A percentile compares a stretch with the other conserved stretches of the same genome.
These are phyloP conservation scores for Nakazawaea ambrosiae DNA, from an alignment of 805 yeast genomes.

Conservation along the genomic window DNA sequence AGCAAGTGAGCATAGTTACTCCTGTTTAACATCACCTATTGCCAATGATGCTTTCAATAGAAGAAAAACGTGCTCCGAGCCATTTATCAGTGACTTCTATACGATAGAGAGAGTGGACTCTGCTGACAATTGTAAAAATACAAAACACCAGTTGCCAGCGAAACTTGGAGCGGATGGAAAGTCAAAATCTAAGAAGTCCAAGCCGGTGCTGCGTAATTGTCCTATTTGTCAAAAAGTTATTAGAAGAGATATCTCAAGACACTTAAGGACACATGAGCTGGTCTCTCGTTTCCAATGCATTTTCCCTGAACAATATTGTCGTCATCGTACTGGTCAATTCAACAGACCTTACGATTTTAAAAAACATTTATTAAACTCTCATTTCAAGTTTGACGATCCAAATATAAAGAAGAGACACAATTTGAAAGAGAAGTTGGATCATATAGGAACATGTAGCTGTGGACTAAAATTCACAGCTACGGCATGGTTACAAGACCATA, in stretches of 20 bases:
- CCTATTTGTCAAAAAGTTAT: conserved; percentile 46
- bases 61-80: too few species aligned
- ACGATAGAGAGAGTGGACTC: too few species aligned
- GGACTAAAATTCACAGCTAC: conserved; percentile 40
- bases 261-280: conserved; percentile 53
- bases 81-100: too few species aligned
- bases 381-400: conserved; percentile 46
- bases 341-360: conserved; percentile 65
- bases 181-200: not conserved
- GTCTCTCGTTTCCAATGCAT: conserved; percentile 52
- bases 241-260: conserved; percentile 55
- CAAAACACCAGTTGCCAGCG: too few species aligned
- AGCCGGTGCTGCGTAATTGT: conserved; percentile 25
- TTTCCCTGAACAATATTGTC: conserved; percentile 47
- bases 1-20: too few species aligned
- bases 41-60: too few species aligned
- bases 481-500: conserved; percentile 52
- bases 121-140: too few species aligned
- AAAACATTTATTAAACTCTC: conserved; percentile 56
- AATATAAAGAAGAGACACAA: conserved; percentile 38
- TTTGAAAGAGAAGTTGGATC: conserved; percentile 43
- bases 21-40: too few species aligned
- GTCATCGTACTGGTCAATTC: conserved; percentile 54
- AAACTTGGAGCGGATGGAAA: too few species aligned
- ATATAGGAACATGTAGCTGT: conserved; percentile 49